Base-by-base conservation (phyloP, 345 rosid genomes). In the Lepidium africanum region DNA sequence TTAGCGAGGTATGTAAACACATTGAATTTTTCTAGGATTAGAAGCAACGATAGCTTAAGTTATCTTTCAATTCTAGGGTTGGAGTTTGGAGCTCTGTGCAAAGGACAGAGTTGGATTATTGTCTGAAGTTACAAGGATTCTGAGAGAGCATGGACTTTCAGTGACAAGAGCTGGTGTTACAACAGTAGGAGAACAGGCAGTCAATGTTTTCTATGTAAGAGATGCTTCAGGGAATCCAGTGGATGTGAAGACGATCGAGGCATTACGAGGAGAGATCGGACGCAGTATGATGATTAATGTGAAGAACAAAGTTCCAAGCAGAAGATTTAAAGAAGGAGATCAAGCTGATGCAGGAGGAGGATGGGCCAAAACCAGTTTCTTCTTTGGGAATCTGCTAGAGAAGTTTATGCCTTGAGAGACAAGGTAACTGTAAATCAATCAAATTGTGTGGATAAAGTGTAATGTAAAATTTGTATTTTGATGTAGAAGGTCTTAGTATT, bases 181-280 rank as follows among this genome's bases (percentile, higher is more conserved):
- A 36, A 92, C 98, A 7, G 72, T 84, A 10, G 96, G 96, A 50
- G 93, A 88, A 81, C 83, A 87, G 67, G 96, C 98, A 0, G 65
- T 90, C 78, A 90, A 88, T 47, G 88, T 90, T 6, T 92, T 92
- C 84, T 90, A 92, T 32, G 93, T 92, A 10, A 81, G 87, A 57
- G 96, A 87, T 73, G 84, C 96, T 53, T 89, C 96, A 0, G 97
- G 97, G 71, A 87, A 91, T 38, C 89, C 94, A 0, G 96, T 91
- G 66, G 90, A 90, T 48, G 75, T 66, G 81, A 86, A 88, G 77
- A 86, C 87, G 0, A 84, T 90, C 0, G 96, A 92, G 74, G 86
- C 91, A 9, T 84, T 90, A 14, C 86, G 93, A 2, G 85, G 82
- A 71, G 93, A 87, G 79, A 90, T 92, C 5, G 96, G 96, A 35